Evolutionary conservation across 371 early-diverging fungal genomes (phyloP).

Genomic region (Massospora cicadina): DNA sequence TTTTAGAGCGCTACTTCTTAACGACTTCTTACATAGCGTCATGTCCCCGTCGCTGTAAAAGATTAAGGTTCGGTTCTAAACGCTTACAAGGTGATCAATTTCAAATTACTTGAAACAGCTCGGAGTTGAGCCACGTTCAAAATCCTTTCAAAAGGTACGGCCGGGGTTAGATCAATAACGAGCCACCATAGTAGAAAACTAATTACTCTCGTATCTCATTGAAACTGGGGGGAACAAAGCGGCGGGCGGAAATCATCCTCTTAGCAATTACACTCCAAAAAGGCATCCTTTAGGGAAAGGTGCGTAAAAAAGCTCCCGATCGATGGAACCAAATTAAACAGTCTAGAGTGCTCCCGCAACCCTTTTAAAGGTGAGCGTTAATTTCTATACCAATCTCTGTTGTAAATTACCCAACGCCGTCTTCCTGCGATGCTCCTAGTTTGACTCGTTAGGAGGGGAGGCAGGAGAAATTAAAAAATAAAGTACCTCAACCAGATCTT

Average conservation of each 20-base stretch:
- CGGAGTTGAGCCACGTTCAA: slow-evolving; percentile 62
- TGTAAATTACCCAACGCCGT: slow-evolving; percentile 17
- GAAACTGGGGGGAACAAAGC: slow-evolving; percentile 63
- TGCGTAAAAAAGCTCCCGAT: slow-evolving; percentile 60
- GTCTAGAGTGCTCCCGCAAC: slow-evolving; percentile 43
- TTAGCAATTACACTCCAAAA: slow-evolving; percentile 36
- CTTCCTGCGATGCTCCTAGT: slow-evolving; percentile 24
- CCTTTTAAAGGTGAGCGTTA: too few relatives aligned
- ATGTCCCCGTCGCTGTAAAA: slow-evolving; percentile 57
- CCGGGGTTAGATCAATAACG: too few relatives aligned
- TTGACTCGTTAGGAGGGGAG: not conserved
- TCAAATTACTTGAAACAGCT: slow-evolving; percentile 25
- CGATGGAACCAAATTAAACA: slow-evolving; percentile 46
- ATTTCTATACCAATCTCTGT: not conserved
- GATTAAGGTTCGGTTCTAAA: not conserved
- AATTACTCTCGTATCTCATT: slow-evolving; percentile 53
- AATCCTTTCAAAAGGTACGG: slow-evolving; percentile 24
- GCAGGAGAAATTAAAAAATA: not conserved
- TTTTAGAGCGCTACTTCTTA: not conserved
- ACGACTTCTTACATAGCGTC: slow-evolving; percentile 36
- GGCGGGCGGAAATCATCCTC: slow-evolving; percentile 42
- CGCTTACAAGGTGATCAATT: slow-evolving; percentile 44
- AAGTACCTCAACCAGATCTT: slow-evolving; percentile 34
- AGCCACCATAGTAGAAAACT: not conserved
- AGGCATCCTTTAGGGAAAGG: slow-evolving; percentile 40